Conservation (phyloP, 495 filamentous ascomycete genomes). For the Hamigera avellanea region DNA sequence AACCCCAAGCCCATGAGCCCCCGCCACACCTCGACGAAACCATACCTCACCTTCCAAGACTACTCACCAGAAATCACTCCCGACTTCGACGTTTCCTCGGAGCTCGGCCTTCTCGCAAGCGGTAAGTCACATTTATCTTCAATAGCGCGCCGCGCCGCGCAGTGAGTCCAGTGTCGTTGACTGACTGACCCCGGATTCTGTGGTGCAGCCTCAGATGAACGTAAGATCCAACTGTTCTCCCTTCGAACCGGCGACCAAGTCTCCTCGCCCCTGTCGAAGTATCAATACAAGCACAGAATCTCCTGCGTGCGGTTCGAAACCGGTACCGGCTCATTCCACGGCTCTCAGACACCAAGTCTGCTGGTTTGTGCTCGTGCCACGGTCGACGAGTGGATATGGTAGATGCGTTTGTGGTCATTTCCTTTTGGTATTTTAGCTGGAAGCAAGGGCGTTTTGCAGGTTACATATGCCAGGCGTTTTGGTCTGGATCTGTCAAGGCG, state of each 20-base stretch:
- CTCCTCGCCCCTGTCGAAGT: slow-evolving; percentile 17
- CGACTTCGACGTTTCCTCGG: slow-evolving; percentile 26
- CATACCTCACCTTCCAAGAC: slow-evolving; percentile 26
- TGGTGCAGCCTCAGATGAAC: slow-evolving; percentile 17
- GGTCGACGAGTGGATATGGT: slow-evolving; percentile 33
- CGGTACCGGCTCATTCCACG: slow-evolving; percentile 12
- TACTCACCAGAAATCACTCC: slow-evolving; percentile 15
- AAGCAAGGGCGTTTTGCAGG: too few relatives aligned
- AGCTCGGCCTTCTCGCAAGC: slow-evolving; percentile 27
- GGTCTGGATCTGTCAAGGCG: too few relatives aligned
- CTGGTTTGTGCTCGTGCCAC: slow-evolving; percentile 20
- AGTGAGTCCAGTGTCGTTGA: neutral
- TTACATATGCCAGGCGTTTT: too few relatives aligned
- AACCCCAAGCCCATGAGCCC: slow-evolving; percentile 16
- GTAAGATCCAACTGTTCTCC: slow-evolving; percentile 28
- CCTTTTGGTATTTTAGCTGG: too few relatives aligned
- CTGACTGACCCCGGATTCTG: neutral
- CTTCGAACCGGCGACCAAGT: slow-evolving; percentile 23
- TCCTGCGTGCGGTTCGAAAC: slow-evolving; percentile 26
- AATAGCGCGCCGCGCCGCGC: neutral
- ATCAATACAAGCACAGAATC: slow-evolving; percentile 17
- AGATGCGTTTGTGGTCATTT: too few relatives aligned
- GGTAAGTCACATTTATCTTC: slow-evolving; percentile 18
- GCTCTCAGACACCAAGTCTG: slow-evolving; percentile 24
- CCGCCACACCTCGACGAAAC: slow-evolving; percentile 18